These are phyloP conservation scores for Cladosporium oxysporum DNA, from an alignment of 2,329 filamentous ascomycete genomes.

Conservation along the genomic window DNA sequence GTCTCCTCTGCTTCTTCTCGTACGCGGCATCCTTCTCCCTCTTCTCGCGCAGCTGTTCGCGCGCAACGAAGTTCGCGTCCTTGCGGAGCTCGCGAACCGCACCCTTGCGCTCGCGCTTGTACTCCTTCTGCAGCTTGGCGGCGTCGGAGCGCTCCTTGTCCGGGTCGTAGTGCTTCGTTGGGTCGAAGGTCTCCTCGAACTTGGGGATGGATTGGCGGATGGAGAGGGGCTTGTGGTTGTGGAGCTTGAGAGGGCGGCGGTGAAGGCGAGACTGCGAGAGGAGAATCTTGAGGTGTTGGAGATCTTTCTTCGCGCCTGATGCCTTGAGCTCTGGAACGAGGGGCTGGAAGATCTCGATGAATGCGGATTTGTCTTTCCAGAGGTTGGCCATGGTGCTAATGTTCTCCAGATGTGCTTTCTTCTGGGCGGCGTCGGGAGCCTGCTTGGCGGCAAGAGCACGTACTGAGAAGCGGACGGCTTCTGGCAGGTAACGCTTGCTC, in stretches of 20 bases:
- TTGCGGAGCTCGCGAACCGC: conserved; percentile 92
- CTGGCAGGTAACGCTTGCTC: conserved; percentile 85
- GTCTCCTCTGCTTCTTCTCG: conserved; percentile 90
- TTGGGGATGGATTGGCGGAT: conserved; percentile 89
- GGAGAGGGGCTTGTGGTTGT: conserved; percentile 83
- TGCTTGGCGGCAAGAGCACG: conserved; percentile 62
- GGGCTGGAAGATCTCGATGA: conserved; percentile 76
- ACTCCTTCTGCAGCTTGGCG: conserved; percentile 81
- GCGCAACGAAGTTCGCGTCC: conserved; percentile 89
- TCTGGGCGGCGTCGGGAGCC: conserved; percentile 39
- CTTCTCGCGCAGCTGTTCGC: conserved; percentile 88
- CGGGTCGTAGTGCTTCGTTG: conserved; percentile 94
- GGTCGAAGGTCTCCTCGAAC: conserved; percentile 94
- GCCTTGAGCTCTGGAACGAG: conserved; percentile 36
- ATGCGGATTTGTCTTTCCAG: conserved; percentile 74
- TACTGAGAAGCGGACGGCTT: conserved; percentile 77
- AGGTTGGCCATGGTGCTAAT: conserved; percentile 68
- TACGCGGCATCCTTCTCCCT: conserved; percentile 91
- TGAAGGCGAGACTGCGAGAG: conserved; percentile 63
- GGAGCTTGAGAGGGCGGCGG: conserved; percentile 80
- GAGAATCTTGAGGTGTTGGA: conserved; percentile 64
- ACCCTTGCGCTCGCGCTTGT: conserved; percentile 94
- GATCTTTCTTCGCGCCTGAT: conserved; percentile 45
- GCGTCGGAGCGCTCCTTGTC: conserved; percentile 85
- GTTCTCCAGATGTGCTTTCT: conserved; percentile 62